A percentile compares a stretch with the other conserved stretches of the same genome.
These are phyloP conservation scores for Wallacemonas sp. DNA, from an alignment of 208 protist genomes.

Conservation along the genomic window DNA sequence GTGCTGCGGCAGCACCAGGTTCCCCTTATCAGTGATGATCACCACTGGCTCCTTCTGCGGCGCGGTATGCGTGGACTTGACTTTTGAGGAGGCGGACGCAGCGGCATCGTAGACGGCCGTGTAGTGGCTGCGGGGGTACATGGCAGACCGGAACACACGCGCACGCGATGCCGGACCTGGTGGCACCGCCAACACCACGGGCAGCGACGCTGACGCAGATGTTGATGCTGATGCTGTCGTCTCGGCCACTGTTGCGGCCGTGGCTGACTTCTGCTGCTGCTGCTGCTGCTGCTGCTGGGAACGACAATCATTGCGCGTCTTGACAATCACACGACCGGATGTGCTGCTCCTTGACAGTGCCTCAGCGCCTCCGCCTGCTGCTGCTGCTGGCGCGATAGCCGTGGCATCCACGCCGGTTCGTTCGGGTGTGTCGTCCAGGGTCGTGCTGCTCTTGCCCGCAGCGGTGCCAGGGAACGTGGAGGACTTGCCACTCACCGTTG, in stretches of 20 bases:
- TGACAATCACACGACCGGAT: constrained; percentile 8
- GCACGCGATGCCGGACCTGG: too few species aligned
- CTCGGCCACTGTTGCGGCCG: not conserved
- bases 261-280: too few species aligned
- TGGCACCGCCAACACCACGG: too few species aligned
- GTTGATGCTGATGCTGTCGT: too few species aligned
- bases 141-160: not conserved
- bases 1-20: constrained; percentile 6
- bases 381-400: not conserved
- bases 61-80: not conserved
- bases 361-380: not conserved
- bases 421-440: constrained; percentile 8
- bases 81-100: too few species aligned
- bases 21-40: constrained; percentile 5
- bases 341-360: not conserved
- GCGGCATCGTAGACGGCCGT: too few species aligned
- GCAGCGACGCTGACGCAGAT: too few species aligned
- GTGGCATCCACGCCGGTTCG: not conserved
- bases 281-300: not conserved
- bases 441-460: constrained; percentile 4
- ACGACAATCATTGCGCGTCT: not conserved
- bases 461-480: not conserved
- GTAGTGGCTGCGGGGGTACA: constrained; percentile 3
- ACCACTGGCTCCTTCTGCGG: not conserved
- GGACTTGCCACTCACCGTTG: constrained; percentile 1